Conservation (phyloP, 2,329 filamentous ascomycete species). For the Fusarium lyarnte region DNA sequence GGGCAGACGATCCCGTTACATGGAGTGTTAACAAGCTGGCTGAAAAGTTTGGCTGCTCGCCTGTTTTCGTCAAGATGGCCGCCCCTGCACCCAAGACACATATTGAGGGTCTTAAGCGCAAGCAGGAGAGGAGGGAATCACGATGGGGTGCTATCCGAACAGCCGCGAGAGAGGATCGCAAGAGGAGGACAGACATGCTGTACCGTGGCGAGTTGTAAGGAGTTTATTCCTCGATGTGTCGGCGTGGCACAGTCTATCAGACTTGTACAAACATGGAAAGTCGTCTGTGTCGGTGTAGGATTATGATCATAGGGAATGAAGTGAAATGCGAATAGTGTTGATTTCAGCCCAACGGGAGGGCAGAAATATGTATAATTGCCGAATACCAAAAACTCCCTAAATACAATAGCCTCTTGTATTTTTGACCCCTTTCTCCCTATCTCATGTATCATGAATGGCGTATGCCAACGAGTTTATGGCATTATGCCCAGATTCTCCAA, state of each 20-base stretch:
- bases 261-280: conserved; percentile 39
- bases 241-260: conserved; percentile 2
- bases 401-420: conserved; percentile 31
- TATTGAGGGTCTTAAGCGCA: conserved; percentile 55
- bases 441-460: background rate
- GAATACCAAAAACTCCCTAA: conserved; percentile 38
- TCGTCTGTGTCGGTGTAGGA: conserved; percentile 37
- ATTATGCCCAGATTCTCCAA: background rate
- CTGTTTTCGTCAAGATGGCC: conserved; percentile 67
- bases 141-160: conserved; percentile 66
- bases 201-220: conserved; percentile 61
- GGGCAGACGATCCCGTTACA: conserved; percentile 60
- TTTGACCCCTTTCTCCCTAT: background rate
- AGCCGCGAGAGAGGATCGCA: conserved; percentile 64
- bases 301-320: conserved; percentile 31
- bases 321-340: conserved; percentile 23
- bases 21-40: conserved; percentile 67
- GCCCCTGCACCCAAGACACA: conserved; percentile 61
- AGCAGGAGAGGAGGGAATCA: conserved; percentile 59
- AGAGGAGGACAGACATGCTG: conserved; percentile 63
- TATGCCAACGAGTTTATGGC: background rate
- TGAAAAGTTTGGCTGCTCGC: conserved; percentile 64
- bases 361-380: conserved; percentile 39
- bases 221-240: background rate
- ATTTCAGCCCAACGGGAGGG: conserved; percentile 17